Evolutionary conservation across 345 rosid genomes (phyloP), one percentile per base, ranked within the genome.

Genomic region (Pugionium dolabratum): DNA sequence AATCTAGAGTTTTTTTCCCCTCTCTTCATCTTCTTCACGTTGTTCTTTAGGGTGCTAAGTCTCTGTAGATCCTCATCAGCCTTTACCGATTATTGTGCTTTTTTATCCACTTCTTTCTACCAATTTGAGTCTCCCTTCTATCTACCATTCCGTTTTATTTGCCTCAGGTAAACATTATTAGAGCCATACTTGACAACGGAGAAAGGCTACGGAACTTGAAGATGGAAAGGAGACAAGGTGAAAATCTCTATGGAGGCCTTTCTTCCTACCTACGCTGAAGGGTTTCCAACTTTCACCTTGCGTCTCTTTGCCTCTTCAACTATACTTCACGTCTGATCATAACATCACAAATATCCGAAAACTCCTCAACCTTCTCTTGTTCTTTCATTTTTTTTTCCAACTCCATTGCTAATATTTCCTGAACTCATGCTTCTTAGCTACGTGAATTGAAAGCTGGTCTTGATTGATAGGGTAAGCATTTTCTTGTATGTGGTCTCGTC

Each of bases 281-380:
- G 33, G 33, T 51, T 64, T 64, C 27, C 10, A 42, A 41, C 60
- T 64, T 37, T 31, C 69, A 64, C 51, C 6, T 51, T 51, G 50
- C 6, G 9, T 50, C 47, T 49, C 55, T 36, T 27, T 34, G 8
- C 26, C 5, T 46, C 41, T 41, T 58, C 30, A 2, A 32, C 52
- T 45, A 26, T 47, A 9, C 45, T 45, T 33, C 44, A 9, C 2
- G 46, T 48, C 27, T 62, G 26, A 9, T 7, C 27, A 27, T 63
- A 49, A 10, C 5, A 46, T 26, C 34, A 2, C n/a, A 0, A 50
- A 8, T 47, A 4, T 50, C n/a, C 18, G 18, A 18, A 33, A 64
- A 31, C 10, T 25, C 7, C 32, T 3, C 11, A 37, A 2, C 11
- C 31, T 51, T 64, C 9, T 63, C 39, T 39, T 29, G 1, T 40